Evolutionary conservation across 306 rosid species (phyloP), one percentile per base, ranked within the genome.

Genomic region (Echinosophora koreensis): DNA sequence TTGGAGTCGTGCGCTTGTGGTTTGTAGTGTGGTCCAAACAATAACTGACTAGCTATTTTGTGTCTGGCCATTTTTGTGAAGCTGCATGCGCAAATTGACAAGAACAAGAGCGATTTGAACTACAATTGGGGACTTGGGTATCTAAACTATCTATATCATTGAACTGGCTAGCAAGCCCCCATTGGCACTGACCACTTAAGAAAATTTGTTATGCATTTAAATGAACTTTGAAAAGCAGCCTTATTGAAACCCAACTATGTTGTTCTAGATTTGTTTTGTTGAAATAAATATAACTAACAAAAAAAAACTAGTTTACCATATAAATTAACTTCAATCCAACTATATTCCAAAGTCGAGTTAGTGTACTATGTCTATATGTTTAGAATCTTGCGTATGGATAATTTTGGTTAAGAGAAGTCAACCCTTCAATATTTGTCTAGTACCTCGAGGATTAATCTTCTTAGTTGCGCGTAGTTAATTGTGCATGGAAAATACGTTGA

Each of bases 21-120:
- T 8, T 51, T 38, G 65, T 14, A 52, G 51, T 58, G 80, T 76
- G 73, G 73, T 76, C 66, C 80, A 52, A 64, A 22, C 80, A 63
- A 66, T 30, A 39, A n/a, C 30, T 38, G 47, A 41, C 10, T n/a
- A n/a, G 10, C 47, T 59, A 35, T n/a, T 62, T 62, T 62, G 47
- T 37, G 37, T 62, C 68, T 62, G 7, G 5, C 4, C 4, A 2
- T 65, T 64, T 65, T 76, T 66, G 56, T 39, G 67, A 5, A 22
- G 15, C 1, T 8, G 32, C 41, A 5, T 8, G 32, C 41, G 2
- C 68, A 58, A 73, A 57, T 42, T 42, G 1, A 57, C 16, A 11
- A 27, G 4, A 58, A 16, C 64, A 5, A 14, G 55, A 14, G 55
- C 17, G 55, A 13, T 1, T 49, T 14, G 55, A 49, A 14, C 55